Base-by-base conservation (phyloP, 225 moss, liverwort and hornwort species). In the Physcomitrium patens region DNA sequence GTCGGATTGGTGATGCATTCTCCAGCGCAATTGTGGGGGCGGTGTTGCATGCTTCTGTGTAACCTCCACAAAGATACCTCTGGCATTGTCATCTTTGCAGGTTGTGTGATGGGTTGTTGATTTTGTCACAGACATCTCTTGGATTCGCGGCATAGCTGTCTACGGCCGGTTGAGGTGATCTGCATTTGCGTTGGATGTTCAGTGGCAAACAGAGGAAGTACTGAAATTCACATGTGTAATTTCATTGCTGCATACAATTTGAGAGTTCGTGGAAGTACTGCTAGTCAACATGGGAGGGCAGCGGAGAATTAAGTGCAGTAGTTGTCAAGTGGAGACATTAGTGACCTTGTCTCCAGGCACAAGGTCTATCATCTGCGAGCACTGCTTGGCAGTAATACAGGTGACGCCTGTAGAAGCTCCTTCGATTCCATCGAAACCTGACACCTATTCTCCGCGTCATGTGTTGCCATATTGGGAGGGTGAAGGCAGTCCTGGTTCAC, bases 351-450 rank as follows among this genome's bases (percentile, higher is more conserved):
- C 78, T 76, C 75, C 77, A 12, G 69, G 42, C 22, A 82, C 85
- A 10, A 80, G 52, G 37, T 85, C 73, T 52, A 80, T 88, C 23
- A 85, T 88, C 69, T 88, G 88, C 76, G 85, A 88, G 77, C 72
- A 79, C 64, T 88, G 88, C 82, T 78, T 88, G 58, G 85, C 74
- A 75, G 85, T 88, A 19, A 88, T 85, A 41, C 80, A 80, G 53
- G 75, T 85, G 28, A 65, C 69, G 65, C 47, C 72, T 68, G 72
- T 44, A 55, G 47, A 62, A 63, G 82, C 79, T 46, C 64, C 26
- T 72, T 63, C 76, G 42, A 70, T 76, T 42, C 71, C 77, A 27
- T 77, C 69, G 27, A 59, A 54, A 7, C n/a, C 76, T 60, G 52
- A 17, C 28, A 19, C 3, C 24, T 10, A 61, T 57, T 63, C 76